phyloP scores from a whole-genome alignment of 2,329 filamentous ascomycete genomes.

The Arachnopeziza araneosa region DNA sequence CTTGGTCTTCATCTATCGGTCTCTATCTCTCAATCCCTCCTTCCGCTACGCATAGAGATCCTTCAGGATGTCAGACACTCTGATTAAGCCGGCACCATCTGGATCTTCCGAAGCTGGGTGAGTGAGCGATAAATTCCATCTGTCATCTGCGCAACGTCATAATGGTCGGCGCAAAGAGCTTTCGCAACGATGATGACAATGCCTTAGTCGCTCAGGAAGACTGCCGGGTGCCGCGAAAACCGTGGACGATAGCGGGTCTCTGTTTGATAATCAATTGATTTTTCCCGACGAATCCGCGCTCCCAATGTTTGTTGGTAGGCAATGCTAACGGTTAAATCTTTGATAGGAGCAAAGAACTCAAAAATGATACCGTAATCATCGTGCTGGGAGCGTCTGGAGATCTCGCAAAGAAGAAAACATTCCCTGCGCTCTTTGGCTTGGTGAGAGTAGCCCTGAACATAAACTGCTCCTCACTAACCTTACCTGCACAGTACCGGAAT shows the following conservation, averaged over 20 bases:
- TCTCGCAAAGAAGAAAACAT: slow-evolving; percentile 99
- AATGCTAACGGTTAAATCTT: not conserved
- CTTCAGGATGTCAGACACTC: slow-evolving; percentile 43
- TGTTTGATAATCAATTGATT: not conserved
- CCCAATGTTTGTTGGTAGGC: not conserved
- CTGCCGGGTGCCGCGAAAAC: not conserved
- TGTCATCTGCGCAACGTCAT: not conserved
- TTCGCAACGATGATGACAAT: not conserved
- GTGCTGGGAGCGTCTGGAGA: slow-evolving; percentile 96
- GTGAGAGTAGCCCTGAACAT: slow-evolving; percentile 53
- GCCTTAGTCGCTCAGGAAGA: not conserved
- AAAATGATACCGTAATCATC: slow-evolving; percentile 95
- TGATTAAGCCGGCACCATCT: slow-evolving; percentile 35
- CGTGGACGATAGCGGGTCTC: not conserved
- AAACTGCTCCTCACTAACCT: slow-evolving; percentile 9
- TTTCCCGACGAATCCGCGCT: not conserved
- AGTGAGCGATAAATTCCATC: not conserved
- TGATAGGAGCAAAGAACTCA: slow-evolving; percentile 54
- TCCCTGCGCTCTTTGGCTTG: slow-evolving; percentile 93
- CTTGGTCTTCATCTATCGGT: slow-evolving; percentile 7
- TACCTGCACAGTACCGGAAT: slow-evolving; percentile 73
- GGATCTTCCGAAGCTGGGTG: not conserved
- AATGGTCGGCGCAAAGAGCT: not conserved
- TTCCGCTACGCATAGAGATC: not conserved
- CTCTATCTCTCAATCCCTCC: slow-evolving; percentile 9